Evolutionary conservation across 2,329 filamentous ascomycete genomes (phyloP).

Genomic region (Aschersonia sp.): DNA sequence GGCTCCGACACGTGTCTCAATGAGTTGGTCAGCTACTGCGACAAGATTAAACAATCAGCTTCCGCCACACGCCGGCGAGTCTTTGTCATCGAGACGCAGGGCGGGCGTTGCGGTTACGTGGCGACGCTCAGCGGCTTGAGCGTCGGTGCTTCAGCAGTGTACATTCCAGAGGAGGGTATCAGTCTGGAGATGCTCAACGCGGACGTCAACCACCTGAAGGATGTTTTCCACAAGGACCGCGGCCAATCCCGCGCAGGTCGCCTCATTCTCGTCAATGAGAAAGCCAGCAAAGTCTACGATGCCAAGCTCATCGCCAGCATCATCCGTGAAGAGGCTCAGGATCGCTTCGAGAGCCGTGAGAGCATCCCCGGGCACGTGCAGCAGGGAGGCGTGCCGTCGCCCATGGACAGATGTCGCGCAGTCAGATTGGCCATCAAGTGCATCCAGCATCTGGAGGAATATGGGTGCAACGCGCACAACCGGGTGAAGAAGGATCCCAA

Average conservation of each 20-base stretch:
- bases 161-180: constrained; percentile 94
- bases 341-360: constrained; percentile 82
- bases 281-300: constrained; percentile 77
- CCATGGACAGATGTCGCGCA: constrained; percentile 91
- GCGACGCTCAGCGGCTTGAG: constrained; percentile 80
- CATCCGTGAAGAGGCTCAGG: constrained; percentile 84
- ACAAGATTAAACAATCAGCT: constrained; percentile 94
- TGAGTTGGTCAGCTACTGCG: constrained; percentile 86
- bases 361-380: constrained; percentile 91
- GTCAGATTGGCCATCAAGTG: constrained; percentile 88
- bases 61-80: constrained; percentile 86
- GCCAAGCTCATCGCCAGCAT: constrained; percentile 92
- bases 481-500: constrained; percentile 61
- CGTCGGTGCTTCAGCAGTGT: constrained; percentile 87
- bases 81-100: constrained; percentile 97
- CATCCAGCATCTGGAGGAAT: constrained; percentile 78
- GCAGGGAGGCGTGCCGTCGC: constrained; percentile 81
- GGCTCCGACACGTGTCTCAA: constrained; percentile 96
- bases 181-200: constrained; percentile 82
- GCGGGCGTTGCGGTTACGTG: constrained; percentile 85
- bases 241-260: constrained; percentile 85
- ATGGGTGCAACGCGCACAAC: constrained; percentile 47
- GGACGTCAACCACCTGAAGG: constrained; percentile 79
- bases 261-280: constrained; percentile 93
- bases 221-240: constrained; percentile 72